Percentiles rank a stretch among this genome's conserved stretches.
Conservation (phyloP, 805 yeast species). For the Millerozyma miso region DNA sequence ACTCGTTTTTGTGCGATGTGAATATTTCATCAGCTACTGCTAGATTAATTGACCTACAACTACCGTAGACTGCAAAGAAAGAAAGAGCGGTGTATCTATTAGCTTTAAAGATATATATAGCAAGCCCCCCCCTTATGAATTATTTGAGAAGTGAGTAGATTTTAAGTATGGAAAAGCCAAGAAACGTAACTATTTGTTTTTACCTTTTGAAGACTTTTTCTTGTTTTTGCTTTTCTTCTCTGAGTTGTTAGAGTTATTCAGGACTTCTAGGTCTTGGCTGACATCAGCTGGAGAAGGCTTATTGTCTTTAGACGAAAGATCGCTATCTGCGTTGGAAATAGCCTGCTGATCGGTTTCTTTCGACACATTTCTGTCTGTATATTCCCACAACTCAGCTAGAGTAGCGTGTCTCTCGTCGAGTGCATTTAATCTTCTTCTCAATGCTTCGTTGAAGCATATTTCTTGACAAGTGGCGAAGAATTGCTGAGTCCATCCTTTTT, state of each 20-base stretch:
- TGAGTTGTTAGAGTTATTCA: not conserved
- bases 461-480: constrained; percentile 81
- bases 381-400: constrained; percentile 35
- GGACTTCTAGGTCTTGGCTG: not conserved
- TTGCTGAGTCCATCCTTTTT: constrained; percentile 75
- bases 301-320: constrained; percentile 4
- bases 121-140: no score
- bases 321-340: not conserved
- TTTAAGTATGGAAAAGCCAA: not conserved
- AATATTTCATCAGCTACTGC: not conserved
- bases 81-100: not conserved
- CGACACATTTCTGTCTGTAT: not conserved
- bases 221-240: not conserved
- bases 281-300: not conserved
- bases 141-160: no score
- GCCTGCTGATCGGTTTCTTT: not conserved
- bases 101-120: not conserved
- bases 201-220: not conserved
- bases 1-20: not conserved
- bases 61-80: not conserved
- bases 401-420: constrained; percentile 37
- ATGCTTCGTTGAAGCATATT: constrained; percentile 86
- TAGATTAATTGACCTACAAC: not conserved
- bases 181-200: not conserved
- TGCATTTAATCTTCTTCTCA: constrained; percentile 64